phyloP scores from a whole-genome alignment of 1,284 basidiomycete genomes.

The Cutaneotrichosporon spelunceum region DNA sequence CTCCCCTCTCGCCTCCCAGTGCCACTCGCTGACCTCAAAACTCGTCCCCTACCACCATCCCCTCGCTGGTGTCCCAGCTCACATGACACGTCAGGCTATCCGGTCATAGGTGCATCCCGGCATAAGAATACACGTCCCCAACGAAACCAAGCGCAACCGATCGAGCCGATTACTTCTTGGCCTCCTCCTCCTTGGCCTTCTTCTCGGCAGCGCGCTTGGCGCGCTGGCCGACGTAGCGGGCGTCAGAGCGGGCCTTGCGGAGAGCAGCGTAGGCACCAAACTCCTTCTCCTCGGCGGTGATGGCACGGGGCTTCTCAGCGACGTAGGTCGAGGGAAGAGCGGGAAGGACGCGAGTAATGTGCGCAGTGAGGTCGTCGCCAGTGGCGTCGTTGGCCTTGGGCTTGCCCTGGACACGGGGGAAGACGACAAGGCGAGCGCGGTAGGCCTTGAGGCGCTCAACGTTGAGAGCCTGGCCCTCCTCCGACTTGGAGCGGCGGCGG shows the following conservation, averaged over 20 bases:
- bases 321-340: conserved; percentile 67
- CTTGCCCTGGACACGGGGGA: conserved; percentile 94
- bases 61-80: background rate
- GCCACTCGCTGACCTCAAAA: background rate
- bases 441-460: conserved; percentile 93
- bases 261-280: conserved; percentile 86
- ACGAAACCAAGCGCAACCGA: conserved; percentile 20
- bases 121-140: conserved; percentile 29
- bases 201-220: conserved; percentile 59
- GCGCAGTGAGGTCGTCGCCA: conserved; percentile 79
- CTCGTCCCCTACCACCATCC: background rate
- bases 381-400: conserved; percentile 91
- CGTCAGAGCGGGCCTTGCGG: conserved; percentile 77
- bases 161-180: conserved; percentile 36
- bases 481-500: conserved; percentile 92
- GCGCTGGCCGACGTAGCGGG: conserved; percentile 82
- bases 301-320: conserved; percentile 86
- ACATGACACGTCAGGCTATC: conserved; percentile 9
- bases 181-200: conserved; percentile 50
- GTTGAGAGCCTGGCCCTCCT: conserved; percentile 95
- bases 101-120: conserved; percentile 30
- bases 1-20: background rate
- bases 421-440: conserved; percentile 73
- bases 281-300: conserved; percentile 85
- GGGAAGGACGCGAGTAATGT: conserved; percentile 69